Evolutionary conservation across 179 eudicot species (phyloP).

Genomic region (Heliamphora pulchella): DNA sequence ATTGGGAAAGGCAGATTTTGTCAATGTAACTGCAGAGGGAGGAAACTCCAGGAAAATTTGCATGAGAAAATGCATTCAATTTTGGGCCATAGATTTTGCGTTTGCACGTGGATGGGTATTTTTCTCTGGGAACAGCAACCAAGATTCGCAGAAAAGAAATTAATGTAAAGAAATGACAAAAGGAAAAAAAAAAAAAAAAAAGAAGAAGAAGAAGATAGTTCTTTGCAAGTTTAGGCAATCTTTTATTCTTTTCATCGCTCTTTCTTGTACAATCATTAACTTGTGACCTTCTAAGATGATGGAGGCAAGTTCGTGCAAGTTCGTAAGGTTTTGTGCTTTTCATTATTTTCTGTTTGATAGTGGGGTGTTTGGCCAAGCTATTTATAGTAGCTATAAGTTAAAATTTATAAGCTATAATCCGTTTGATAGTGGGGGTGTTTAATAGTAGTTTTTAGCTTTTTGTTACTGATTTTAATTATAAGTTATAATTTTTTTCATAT

Average conservation of each 20-base stretch:
- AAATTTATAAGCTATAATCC: too few species aligned
- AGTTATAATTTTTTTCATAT: too few species aligned
- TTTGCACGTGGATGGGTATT: neutral
- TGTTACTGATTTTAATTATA: too few species aligned
- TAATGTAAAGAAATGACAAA: neutral
- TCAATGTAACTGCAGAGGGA: neutral
- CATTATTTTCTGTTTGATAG: neutral
- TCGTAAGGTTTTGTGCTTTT: neutral
- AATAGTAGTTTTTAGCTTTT: too few species aligned
- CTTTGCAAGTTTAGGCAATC: neutral
- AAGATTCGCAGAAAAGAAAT: neutral
- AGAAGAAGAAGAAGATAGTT: neutral
- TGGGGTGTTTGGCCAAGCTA: too few species aligned
- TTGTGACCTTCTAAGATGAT: neutral
- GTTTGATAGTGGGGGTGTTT: too few species aligned
- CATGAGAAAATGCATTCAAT: slow-evolving; percentile 1
- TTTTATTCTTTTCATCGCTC: neutral
- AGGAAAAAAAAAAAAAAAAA: neutral
- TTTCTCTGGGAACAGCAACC: neutral
- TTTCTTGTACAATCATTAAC: neutral
- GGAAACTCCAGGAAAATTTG: slow-evolving; percentile 12
- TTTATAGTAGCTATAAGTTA: too few species aligned
- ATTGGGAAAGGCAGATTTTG: slow-evolving; percentile 7
- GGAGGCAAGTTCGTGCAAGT: neutral
- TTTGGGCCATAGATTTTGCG: slow-evolving; percentile 7